Evolutionary conservation across 2,329 filamentous ascomycete genomes (phyloP), one percentile per base, ranked within the genome.

Genomic region (Ampelomyces quisqualis): DNA sequence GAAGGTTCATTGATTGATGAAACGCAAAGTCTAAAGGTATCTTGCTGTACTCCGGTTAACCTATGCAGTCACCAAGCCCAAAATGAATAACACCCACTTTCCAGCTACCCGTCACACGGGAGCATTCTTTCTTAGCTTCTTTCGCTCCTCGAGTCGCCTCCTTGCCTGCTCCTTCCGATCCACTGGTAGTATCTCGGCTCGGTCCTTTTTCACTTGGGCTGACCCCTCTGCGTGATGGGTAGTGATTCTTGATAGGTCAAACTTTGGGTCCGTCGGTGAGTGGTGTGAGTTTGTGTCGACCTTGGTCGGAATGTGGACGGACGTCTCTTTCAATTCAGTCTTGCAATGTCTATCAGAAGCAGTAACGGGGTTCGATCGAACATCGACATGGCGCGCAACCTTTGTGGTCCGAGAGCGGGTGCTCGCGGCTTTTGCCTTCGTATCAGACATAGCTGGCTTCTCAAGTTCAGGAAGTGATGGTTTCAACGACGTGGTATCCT

Each of bases 121-220:
- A 18, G 32, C 43, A 15, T 48, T 46, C 34, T 58, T 58, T 43
- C 48, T 61, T 45, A 57, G 41, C 41, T 51, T 55, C 51, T 53
- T 67, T 43, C 55, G 52, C 37, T 58, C 57, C 31, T 45, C 49
- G 5, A 66, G 48, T 11, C 62, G 44, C 31, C 46, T 47, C 29
- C 48, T 57, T 10, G 64, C 63, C 19, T 57, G 47, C 29, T 51
- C 53, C 38, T 62, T 64, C 5, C 60, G 54, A 23, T 64, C 58
- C 3, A 49, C 46, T 14, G 53, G 45, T 17, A 51, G 17, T 32
- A 45, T 45, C 22, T 60, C 42, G 9, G 44, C 48, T 13, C 51
- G 45, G 10, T 59, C 58, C 4, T 47, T 49, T 26, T 43, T 52
- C 17, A 52, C 45, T 15, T 58, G 43, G 3, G 53, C 36, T 5